Conservation (phyloP, 176 grass and related monocot species). For the Panicum miliaceum region DNA sequence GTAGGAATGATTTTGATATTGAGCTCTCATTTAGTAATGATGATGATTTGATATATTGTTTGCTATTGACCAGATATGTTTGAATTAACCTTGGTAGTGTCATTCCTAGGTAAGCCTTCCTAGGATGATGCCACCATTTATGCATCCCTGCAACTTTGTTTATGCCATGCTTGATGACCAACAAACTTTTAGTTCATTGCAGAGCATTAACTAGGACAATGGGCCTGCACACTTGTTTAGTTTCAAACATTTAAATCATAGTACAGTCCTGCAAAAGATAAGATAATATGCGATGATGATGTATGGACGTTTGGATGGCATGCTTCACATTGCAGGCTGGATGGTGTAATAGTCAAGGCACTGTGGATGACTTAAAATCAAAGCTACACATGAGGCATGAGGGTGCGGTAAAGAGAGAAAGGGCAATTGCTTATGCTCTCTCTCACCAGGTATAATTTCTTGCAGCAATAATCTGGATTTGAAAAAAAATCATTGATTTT, state of each 20-base stretch:
- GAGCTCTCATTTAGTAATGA: neutral
- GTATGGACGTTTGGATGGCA: neutral
- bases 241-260: neutral
- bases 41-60: slow-evolving; percentile 9
- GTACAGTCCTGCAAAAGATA: neutral
- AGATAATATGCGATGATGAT: neutral
- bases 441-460: slow-evolving; percentile 67
- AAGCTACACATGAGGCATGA: slow-evolving; percentile 83
- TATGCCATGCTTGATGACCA: neutral
- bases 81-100: slow-evolving; percentile 6
- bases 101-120: slow-evolving; percentile 30
- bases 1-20: slow-evolving; percentile 13
- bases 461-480: neutral
- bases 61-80: neutral
- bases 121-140: neutral
- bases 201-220: neutral
- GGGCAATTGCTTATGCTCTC: slow-evolving; percentile 73
- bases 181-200: neutral
- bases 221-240: neutral
- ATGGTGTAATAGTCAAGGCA: slow-evolving; percentile 87
- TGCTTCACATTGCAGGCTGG: slow-evolving; percentile 59
- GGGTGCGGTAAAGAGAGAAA: slow-evolving; percentile 79
- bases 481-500: neutral
- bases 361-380: slow-evolving; percentile 65
- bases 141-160: slow-evolving; percentile 21